Evolutionary conservation across 805 yeast genomes (phyloP).

Genomic region (Ogataea degrootiae): DNA sequence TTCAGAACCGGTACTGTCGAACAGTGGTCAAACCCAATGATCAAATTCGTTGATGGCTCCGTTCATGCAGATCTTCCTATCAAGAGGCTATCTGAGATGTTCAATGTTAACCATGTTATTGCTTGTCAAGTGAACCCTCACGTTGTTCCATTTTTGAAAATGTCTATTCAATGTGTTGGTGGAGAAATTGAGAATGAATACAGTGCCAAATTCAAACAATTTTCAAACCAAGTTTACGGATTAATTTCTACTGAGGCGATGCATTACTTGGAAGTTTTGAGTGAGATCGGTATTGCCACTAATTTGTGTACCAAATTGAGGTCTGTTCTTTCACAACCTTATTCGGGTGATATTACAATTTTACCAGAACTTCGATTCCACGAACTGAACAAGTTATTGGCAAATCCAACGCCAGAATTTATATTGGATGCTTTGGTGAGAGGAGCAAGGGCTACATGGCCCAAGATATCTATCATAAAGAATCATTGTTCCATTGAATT

Average conservation of each 20-base stretch:
- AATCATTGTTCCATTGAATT: conserved; percentile 91
- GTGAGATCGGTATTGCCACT: conserved; percentile 73
- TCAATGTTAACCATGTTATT: conserved; percentile 93
- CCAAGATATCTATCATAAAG: conserved; percentile 74
- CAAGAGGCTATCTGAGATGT: conserved; percentile 88
- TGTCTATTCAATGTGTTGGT: conserved; percentile 64
- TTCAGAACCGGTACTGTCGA: conserved; percentile 64
- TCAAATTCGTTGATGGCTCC: conserved; percentile 91
- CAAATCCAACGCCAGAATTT: conserved; percentile 79
- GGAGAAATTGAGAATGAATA: conserved; percentile 62
- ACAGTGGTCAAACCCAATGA: conserved; percentile 76
- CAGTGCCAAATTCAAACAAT: conserved; percentile 48
- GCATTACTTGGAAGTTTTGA: conserved; percentile 68
- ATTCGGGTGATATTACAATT: conserved; percentile 91
- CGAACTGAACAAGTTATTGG: conserved; percentile 60
- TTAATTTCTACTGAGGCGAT: conserved; percentile 65
- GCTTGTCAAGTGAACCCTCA: conserved; percentile 98
- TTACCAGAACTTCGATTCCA: conserved; percentile 65
- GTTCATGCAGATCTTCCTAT: conserved; percentile 93
- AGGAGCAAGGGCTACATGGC: conserved; percentile 95
- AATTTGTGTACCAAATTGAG: conserved; percentile 68
- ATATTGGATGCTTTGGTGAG: conserved; percentile 63
- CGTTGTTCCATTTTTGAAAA: conserved; percentile 78
- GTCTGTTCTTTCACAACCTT: conserved; percentile 77
- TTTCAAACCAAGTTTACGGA: conserved; percentile 50